phyloP scores from a whole-genome alignment of 352 stramenopile species.

The Phytophthora europaea region DNA sequence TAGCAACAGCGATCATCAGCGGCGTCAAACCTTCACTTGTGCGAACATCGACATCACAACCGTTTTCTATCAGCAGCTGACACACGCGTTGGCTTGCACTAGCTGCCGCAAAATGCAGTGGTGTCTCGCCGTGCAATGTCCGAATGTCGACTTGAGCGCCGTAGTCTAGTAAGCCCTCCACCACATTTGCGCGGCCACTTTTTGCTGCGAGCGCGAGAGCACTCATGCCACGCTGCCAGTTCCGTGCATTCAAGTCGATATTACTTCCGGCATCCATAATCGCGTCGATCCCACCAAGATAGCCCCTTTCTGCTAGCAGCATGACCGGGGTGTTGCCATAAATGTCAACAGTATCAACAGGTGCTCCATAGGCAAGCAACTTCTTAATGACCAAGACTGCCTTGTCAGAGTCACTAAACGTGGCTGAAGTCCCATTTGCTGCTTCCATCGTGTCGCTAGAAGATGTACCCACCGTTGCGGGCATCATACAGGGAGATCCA shows the following conservation, averaged over 20 bases:
- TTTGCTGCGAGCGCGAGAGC: constrained; percentile 79
- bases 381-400: constrained; percentile 88
- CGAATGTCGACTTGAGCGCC: constrained; percentile 71
- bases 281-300: constrained; percentile 75
- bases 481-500: constrained; percentile 71
- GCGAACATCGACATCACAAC: constrained; percentile 73
- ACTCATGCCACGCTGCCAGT: constrained; percentile 86
- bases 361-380: constrained; percentile 75
- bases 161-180: constrained; percentile 89
- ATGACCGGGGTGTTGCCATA: constrained; percentile 88
- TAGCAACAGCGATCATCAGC: constrained; percentile 78
- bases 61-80: constrained; percentile 76
- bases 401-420: constrained; percentile 62
- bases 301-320: constrained; percentile 79
- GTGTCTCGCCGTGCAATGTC: constrained; percentile 76
- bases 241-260: constrained; percentile 79
- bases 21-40: constrained; percentile 79
- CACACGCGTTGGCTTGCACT: constrained; percentile 72
- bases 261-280: constrained; percentile 78
- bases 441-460: constrained; percentile 34
- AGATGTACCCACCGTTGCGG: constrained; percentile 49
- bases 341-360: constrained; percentile 76
- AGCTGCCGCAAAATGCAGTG: constrained; percentile 84
- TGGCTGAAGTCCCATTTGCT: constrained; percentile 29
- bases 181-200: constrained; percentile 68